Percentiles rank a stretch among this genome's conserved stretches.
These are phyloP conservation scores for Albizia julibrissin DNA, from an alignment of 306 rosid genomes.

Conservation along the genomic window DNA sequence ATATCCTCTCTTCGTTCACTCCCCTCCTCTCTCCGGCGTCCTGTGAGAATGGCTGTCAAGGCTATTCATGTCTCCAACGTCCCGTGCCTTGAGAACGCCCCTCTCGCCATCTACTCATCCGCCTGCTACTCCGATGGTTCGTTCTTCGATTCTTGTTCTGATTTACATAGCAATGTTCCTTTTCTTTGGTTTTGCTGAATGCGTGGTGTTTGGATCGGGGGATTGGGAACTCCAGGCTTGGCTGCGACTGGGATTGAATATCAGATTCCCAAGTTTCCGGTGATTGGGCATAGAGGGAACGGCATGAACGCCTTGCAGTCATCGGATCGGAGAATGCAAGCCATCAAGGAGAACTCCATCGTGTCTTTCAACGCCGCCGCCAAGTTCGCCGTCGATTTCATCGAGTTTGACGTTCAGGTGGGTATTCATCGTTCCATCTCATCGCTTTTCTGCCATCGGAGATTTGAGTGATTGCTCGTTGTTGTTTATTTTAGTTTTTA, in stretches of 20 bases:
- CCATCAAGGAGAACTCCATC: conserved; percentile 74
- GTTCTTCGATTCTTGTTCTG: neutral
- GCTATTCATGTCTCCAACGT: conserved; percentile 60
- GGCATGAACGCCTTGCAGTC: conserved; percentile 81
- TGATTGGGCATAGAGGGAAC: conserved; percentile 77
- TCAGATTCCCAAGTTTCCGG: conserved; percentile 51
- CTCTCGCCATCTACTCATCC: conserved; percentile 30
- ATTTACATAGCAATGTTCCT: neutral
- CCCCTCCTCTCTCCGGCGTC: neutral
- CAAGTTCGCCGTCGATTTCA: conserved; percentile 57
- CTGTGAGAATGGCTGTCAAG: conserved; percentile 44
- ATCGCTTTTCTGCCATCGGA: neutral
- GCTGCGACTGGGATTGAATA: conserved; percentile 16
- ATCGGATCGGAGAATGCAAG: conserved; percentile 57
- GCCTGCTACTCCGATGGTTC: conserved; percentile 35
- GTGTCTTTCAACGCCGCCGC: conserved; percentile 66
- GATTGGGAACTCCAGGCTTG: conserved; percentile 13
- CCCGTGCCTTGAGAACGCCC: conserved; percentile 47
- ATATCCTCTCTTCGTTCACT: neutral
- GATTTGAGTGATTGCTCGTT: neutral
- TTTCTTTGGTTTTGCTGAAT: neutral
- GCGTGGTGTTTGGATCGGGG: neutral
- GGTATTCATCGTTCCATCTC: neutral
- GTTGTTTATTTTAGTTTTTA: neutral
- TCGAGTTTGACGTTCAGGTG: conserved; percentile 91